Base-by-base conservation (phyloP, 345 rosid genomes). In the Salix caprea region DNA sequence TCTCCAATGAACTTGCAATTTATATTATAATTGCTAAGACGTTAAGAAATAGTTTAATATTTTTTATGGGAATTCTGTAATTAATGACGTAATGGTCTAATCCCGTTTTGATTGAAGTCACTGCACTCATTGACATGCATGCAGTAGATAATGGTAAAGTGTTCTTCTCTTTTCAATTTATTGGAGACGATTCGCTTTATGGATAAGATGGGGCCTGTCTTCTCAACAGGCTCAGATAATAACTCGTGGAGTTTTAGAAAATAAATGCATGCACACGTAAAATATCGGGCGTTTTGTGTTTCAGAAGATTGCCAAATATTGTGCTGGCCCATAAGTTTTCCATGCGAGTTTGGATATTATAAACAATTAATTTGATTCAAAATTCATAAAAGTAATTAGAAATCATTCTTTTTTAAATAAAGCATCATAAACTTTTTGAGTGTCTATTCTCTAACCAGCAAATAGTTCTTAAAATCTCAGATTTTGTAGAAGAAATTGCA, bases 321-420 rank as follows among this genome's bases (percentile, higher is more conserved):
- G 46, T 11, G 48, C 48, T 9, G 13, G 48, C 30, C 66, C 13
- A 40, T 58, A 54, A 19, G 66, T 56, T 54, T 75, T 54, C 72
- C 71, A 37, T 67, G 69, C 26, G 24, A 36, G 37, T 37, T 52
- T 64, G n/a, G 68, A 73, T 61, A 75, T 67, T 24, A 39, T 54
- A 75, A 36, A 75, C 23, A 67, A 75, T 5, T 36, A 36, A 36
- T 67, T 65, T 58, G 67, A 75, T 75, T 56, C 56, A 67, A 66
- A 66, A 7, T 1, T 21, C 9, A 32, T 34, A 7, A 4, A 8
- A 36, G 39, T 30, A 16, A 65, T 65, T n/a, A 32, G 37, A 69
- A 3, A 69, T 37, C 52, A 37, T 23, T 23, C 14, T 39, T 23
- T 18, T 19, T 23, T n/a, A 69, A 4, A 69, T 42, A 42, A 37